These are phyloP conservation scores for Durotheca rogersii DNA, from an alignment of 495 filamentous ascomycete genomes.

Conservation along the genomic window DNA sequence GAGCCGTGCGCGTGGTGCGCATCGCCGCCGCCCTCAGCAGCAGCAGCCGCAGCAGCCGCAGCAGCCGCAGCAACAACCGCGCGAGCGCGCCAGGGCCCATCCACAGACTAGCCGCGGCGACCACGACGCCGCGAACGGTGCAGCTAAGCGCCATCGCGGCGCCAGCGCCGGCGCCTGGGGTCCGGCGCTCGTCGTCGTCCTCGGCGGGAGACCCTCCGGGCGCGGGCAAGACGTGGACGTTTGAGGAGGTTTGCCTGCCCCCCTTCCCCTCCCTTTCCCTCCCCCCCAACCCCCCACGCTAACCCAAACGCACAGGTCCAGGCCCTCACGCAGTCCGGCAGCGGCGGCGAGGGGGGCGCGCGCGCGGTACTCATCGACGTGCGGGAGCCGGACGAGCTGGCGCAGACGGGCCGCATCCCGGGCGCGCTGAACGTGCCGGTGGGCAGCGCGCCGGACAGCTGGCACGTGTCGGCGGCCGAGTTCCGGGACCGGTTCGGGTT, in stretches of 20 bases:
- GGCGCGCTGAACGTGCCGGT: constrained; percentile 78
- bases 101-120: too few relatives aligned
- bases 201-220: constrained; percentile 21
- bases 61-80: too few relatives aligned
- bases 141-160: too few relatives aligned
- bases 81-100: too few relatives aligned
- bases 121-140: too few relatives aligned
- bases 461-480: constrained; percentile 70
- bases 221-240: constrained; percentile 46
- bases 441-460: constrained; percentile 69
- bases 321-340: constrained; percentile 1
- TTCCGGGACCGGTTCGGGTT: constrained; percentile 76
- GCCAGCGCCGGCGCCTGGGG: neutral
- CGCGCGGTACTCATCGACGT: constrained; percentile 56
- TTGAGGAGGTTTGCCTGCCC: constrained; percentile 43
- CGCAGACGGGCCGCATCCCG: constrained; percentile 71
- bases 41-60: too few relatives aligned
- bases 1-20: too few relatives aligned
- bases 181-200: constrained; percentile 15
- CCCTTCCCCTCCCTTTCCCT: neutral
- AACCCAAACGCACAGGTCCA: constrained; percentile 21
- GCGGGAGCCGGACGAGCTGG: constrained; percentile 80
- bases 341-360: too few relatives aligned
- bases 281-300: neutral
- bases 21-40: too few relatives aligned